These are phyloP conservation scores for Penicillium waksmanii DNA, from an alignment of 495 filamentous ascomycete species.

Conservation along the genomic window DNA sequence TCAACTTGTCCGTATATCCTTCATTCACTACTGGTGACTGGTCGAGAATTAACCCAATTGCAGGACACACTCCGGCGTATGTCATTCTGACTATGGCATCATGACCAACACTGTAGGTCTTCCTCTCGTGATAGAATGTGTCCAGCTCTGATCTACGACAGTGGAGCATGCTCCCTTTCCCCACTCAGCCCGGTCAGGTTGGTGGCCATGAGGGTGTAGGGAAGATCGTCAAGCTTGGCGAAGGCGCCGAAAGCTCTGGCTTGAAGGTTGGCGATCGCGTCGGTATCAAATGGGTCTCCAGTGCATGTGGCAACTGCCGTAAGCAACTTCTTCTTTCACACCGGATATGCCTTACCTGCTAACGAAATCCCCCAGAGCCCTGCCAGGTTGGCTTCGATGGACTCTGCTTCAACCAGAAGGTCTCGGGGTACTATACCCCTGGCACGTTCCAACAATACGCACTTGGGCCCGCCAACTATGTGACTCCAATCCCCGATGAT, in stretches of 20 bases:
- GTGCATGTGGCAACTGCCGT: conserved; percentile 54
- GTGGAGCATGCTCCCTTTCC: conserved; percentile 61
- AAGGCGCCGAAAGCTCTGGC: conserved; percentile 47
- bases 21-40: no score
- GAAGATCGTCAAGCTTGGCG: conserved; percentile 62
- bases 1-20: conserved; percentile 57
- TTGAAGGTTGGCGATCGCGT: conserved; percentile 69
- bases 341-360: conserved; percentile 6
- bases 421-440: conserved; percentile 60
- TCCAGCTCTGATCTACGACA: conserved; percentile 23
- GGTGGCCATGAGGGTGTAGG: conserved; percentile 69
- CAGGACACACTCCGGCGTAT: conserved; percentile 71
- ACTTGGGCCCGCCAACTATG: conserved; percentile 65
- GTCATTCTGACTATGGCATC: conserved; percentile 67
- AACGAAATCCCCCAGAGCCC: conserved; percentile 32
- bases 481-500: conserved; percentile 69
- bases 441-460: conserved; percentile 77
- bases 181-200: conserved; percentile 67
- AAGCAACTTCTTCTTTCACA: conserved; percentile 17
- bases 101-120: conserved; percentile 57
- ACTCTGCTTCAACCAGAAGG: conserved; percentile 59
- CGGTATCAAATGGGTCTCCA: conserved; percentile 61
- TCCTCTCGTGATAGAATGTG: conserved; percentile 6
- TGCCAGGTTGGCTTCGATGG: conserved; percentile 64
- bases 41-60: conserved; percentile 10